phyloP scores from a whole-genome alignment of 805 yeast species.

The Cyberlindnera mrakii region DNA sequence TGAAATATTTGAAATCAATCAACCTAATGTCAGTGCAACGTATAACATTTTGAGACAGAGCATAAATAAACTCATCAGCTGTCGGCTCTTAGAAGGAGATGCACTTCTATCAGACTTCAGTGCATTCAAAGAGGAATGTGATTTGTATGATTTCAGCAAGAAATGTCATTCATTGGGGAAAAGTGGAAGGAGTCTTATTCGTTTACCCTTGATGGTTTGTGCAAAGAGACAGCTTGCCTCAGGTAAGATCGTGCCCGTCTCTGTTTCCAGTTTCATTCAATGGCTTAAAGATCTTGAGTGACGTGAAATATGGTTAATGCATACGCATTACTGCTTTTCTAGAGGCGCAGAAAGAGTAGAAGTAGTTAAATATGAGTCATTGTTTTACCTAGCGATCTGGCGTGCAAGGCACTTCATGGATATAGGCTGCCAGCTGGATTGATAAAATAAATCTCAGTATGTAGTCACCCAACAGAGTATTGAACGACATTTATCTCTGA shows the following conservation, averaged over 20 bases:
- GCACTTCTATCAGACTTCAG: not conserved
- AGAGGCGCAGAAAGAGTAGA: too few species aligned
- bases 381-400: too few species aligned
- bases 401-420: too few species aligned
- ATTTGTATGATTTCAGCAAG: constrained; percentile 1
- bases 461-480: too few species aligned
- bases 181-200: constrained; percentile 10
- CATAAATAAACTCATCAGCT: constrained; percentile 12
- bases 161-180: constrained; percentile 2
- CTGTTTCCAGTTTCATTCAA: not conserved
- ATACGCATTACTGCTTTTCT: too few species aligned
- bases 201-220: constrained; percentile 6
- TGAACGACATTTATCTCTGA: too few species aligned
- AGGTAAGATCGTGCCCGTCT: not conserved
- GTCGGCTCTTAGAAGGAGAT: not conserved
- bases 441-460: too few species aligned
- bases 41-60: constrained; percentile 25
- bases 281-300: not conserved
- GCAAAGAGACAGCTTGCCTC: constrained; percentile 1
- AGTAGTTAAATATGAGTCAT: too few species aligned
- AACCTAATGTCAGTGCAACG: constrained; percentile 28
- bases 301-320: too few species aligned
- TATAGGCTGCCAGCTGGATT: too few species aligned
- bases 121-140: not conserved
- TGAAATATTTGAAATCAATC: constrained; percentile 28